Percentiles rank a stretch among this genome's conserved stretches.
These are phyloP conservation scores for Chlorella sorokiniana DNA, from an alignment of 139 green algal genomes.

Conservation along the genomic window DNA sequence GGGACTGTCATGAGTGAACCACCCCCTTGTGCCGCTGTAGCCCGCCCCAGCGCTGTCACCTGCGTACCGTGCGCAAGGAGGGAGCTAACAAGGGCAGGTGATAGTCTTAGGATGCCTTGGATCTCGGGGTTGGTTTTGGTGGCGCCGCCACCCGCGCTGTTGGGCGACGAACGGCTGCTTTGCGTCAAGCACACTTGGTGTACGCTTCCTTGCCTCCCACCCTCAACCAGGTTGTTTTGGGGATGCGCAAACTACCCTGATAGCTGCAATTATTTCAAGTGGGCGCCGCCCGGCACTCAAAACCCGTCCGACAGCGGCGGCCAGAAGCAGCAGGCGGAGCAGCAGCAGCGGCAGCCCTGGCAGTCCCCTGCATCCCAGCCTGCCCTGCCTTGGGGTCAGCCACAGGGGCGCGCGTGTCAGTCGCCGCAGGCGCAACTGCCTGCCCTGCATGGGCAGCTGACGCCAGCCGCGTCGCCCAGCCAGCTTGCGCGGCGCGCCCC, in stretches of 20 bases:
- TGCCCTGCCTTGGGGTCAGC: no score
- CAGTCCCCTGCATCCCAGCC: not conserved
- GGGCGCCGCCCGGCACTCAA: not conserved
- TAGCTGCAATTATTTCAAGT: not conserved
- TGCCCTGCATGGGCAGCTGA: no score
- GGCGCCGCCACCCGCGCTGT: not conserved
- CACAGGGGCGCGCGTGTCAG: no score
- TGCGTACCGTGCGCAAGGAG: slow-evolving; percentile 8
- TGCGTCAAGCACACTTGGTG: not conserved
- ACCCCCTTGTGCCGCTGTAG: not conserved
- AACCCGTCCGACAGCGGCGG: not conserved
- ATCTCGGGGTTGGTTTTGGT: no score
- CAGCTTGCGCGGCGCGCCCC: not conserved
- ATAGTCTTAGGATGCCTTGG: no score
- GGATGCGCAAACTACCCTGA: not conserved
- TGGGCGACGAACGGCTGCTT: not conserved
- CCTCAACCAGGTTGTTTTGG: slow-evolving; percentile 11
- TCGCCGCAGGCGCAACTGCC: not conserved
- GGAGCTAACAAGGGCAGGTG: slow-evolving; percentile 5
- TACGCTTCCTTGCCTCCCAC: not conserved
- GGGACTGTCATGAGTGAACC: not conserved
- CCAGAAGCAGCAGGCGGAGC: not conserved
- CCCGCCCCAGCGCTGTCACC: not conserved
- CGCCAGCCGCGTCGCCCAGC: not conserved
- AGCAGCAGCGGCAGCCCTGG: not conserved